Evolutionary conservation across 2,329 filamentous ascomycete species (phyloP).

Genomic region (Alternaria sp.): DNA sequence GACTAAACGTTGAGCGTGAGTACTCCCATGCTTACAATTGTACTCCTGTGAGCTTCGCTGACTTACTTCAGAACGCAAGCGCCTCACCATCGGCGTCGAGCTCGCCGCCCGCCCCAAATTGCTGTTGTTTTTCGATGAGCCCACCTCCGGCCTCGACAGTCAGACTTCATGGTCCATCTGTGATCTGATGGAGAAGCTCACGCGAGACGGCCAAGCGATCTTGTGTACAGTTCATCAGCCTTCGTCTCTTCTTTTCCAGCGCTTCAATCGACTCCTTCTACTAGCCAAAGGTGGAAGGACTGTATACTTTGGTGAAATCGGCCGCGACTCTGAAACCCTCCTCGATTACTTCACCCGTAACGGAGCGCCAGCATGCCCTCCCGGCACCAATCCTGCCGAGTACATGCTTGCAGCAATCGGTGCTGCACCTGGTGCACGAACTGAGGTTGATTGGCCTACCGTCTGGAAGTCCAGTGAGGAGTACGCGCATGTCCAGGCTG

Average conservation of each 20-base stretch:
- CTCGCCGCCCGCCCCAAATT: constrained; percentile 42
- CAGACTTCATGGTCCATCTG: constrained; percentile 85
- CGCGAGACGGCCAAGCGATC: constrained; percentile 78
- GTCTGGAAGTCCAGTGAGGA: constrained; percentile 50
- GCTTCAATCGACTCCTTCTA: constrained; percentile 81
- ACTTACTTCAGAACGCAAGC: constrained; percentile 61
- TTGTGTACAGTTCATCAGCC: constrained; percentile 95
- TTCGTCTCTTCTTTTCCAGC: constrained; percentile 87
- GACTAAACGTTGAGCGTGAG: constrained; percentile 55
- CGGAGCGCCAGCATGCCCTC: constrained; percentile 68
- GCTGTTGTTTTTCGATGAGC: constrained; percentile 69
- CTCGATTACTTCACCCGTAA: constrained; percentile 77
- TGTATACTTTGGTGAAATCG: constrained; percentile 81
- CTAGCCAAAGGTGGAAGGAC: constrained; percentile 75
- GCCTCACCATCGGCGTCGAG: constrained; percentile 65
- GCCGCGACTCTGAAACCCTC: constrained; percentile 69
- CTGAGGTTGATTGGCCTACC: constrained; percentile 52
- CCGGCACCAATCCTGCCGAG: constrained; percentile 76
- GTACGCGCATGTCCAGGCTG: constrained; percentile 41
- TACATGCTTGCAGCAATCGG: constrained; percentile 69
- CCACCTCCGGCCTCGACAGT: constrained; percentile 83
- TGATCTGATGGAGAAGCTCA: constrained; percentile 82
- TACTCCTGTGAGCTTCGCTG: not conserved
- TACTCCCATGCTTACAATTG: constrained; percentile 14
- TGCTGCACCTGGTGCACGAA: constrained; percentile 40